These are phyloP conservation scores for Phytophthora hibernalis DNA, from an alignment of 352 stramenopile species.

Conservation along the genomic window DNA sequence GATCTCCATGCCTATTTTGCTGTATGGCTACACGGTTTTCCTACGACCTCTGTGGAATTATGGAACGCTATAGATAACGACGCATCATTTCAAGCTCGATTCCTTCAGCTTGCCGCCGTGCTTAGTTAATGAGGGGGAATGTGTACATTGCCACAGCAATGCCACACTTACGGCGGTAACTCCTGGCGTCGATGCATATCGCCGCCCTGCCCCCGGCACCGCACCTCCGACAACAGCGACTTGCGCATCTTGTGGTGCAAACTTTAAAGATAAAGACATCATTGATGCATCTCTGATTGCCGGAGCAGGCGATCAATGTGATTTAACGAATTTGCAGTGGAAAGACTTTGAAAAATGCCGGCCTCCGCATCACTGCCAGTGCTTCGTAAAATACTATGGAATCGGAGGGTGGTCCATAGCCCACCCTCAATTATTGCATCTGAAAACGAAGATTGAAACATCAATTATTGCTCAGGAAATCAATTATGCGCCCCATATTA, in stretches of 20 bases:
- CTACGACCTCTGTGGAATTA: slow-evolving; percentile 11
- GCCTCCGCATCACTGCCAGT: neutral
- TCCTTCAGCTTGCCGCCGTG: too few relatives aligned
- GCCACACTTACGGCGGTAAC: neutral
- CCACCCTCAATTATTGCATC: too few relatives aligned
- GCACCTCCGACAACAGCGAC: slow-evolving; percentile 2
- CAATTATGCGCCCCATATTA: too few relatives aligned
- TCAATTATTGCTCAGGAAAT: too few relatives aligned
- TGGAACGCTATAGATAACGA: neutral
- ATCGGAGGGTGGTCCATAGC: too few relatives aligned
- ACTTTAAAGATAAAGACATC: slow-evolving; percentile 10
- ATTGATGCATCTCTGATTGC: slow-evolving; percentile 1
- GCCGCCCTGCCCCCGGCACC: slow-evolving; percentile 1
- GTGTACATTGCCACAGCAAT: neutral
- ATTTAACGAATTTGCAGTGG: neutral
- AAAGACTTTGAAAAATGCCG: slow-evolving; percentile 14
- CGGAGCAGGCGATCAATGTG: neutral
- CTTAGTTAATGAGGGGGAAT: neutral
- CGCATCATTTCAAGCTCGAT: too few relatives aligned
- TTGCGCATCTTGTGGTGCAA: neutral
- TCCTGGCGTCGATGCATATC: slow-evolving; percentile 8
- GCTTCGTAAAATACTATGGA: too few relatives aligned
- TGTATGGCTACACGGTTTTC: slow-evolving; percentile 39
- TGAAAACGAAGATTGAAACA: too few relatives aligned
- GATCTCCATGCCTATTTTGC: slow-evolving; percentile 38